phyloP scores from a whole-genome alignment of 345 rosid species.

The Brassica incana region DNA sequence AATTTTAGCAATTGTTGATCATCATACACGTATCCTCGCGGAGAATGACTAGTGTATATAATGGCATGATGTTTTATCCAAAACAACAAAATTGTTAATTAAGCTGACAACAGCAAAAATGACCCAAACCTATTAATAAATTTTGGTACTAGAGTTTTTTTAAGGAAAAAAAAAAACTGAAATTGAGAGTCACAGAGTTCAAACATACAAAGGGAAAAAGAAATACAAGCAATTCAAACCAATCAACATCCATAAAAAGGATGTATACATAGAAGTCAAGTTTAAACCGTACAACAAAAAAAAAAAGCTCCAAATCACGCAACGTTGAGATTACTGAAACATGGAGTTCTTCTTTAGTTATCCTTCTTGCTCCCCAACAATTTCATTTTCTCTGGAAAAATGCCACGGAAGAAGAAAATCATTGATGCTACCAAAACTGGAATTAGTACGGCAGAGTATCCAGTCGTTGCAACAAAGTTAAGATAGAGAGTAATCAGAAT shows the following conservation, averaged over 20 bases:
- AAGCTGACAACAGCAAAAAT: neutral
- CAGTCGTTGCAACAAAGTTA: slow-evolving; percentile 58
- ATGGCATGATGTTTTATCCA: no score
- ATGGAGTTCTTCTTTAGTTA: slow-evolving; percentile 36
- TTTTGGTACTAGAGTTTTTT: neutral
- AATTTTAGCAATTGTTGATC: no score
- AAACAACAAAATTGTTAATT: neutral
- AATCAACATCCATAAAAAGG: slow-evolving; percentile 1
- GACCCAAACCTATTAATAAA: neutral
- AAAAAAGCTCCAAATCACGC: neutral
- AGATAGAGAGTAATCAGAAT: slow-evolving; percentile 61
- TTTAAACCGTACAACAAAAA: neutral
- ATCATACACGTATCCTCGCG: no score
- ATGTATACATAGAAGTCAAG: neutral
- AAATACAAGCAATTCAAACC: neutral
- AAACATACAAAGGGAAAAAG: neutral
- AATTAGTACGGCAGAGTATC: slow-evolving; percentile 48
- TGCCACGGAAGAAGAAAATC: slow-evolving; percentile 63
- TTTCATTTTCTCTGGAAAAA: slow-evolving; percentile 70
- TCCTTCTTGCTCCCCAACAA: slow-evolving; percentile 47
- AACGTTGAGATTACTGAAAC: neutral
- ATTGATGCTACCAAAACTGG: slow-evolving; percentile 49
- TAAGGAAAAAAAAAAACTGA: neutral
- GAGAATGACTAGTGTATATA: no score
- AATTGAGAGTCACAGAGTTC: neutral